phyloP scores from a whole-genome alignment of 2,329 filamentous ascomycete genomes.

The Aspergillus ibericus region DNA sequence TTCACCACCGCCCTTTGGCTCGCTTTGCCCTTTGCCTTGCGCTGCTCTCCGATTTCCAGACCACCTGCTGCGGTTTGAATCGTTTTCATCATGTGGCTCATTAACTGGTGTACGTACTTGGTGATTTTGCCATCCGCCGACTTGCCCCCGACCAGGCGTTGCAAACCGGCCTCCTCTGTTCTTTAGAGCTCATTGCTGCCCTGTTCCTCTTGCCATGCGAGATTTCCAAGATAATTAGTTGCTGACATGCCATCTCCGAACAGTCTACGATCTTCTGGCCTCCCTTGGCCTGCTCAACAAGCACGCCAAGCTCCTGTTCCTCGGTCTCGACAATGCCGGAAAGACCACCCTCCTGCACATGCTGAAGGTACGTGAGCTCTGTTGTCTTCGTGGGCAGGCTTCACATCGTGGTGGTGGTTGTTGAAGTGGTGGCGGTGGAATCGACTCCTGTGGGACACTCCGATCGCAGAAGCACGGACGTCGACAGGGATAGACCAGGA shows the following conservation, averaged over 20 bases:
- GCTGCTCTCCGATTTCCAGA: slow-evolving; percentile 2
- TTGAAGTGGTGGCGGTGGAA: neutral
- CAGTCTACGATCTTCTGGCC: slow-evolving; percentile 87
- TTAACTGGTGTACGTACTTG: slow-evolving; percentile 80
- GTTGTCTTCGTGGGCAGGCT: neutral
- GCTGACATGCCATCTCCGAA: slow-evolving; percentile 18
- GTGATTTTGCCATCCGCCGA: slow-evolving; percentile 7
- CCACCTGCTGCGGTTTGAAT: slow-evolving; percentile 11
- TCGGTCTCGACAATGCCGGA: slow-evolving; percentile 90
- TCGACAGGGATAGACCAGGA: neutral
- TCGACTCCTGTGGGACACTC: neutral
- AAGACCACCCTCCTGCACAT: slow-evolving; percentile 94
- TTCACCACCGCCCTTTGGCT: slow-evolving; percentile 19
- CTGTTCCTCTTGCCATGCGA: neutral
- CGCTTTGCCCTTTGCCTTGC: neutral
- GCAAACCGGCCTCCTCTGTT: slow-evolving; percentile 6
- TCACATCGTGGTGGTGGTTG: neutral
- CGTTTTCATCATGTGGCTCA: slow-evolving; percentile 72
- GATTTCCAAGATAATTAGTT: neutral
- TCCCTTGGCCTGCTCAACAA: slow-evolving; percentile 89
- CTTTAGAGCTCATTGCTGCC: neutral
- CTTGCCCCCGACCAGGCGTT: slow-evolving; percentile 7
- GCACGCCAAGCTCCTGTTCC: slow-evolving; percentile 91
- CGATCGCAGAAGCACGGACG: neutral
- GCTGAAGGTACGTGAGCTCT: slow-evolving; percentile 73